These are phyloP conservation scores for Apiospora aurea DNA, from an alignment of 2,329 filamentous ascomycete genomes.

Conservation along the genomic window DNA sequence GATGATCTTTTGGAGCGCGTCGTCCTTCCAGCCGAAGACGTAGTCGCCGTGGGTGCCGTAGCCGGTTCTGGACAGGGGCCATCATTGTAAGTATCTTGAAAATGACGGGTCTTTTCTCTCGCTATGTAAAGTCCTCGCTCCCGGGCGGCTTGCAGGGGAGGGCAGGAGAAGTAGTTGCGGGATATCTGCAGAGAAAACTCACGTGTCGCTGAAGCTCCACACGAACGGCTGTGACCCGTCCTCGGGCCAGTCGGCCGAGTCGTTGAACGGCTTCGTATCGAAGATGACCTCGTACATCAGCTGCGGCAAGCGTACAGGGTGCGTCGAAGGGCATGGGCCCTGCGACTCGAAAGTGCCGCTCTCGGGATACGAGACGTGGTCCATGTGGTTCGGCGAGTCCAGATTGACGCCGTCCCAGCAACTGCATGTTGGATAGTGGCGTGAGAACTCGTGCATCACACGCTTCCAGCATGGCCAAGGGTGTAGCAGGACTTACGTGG, in stretches of 20 bases:
- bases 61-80: slow-evolving; percentile 37
- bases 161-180: no score
- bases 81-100: background rate
- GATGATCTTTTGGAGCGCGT: slow-evolving; percentile 25
- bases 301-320: slow-evolving; percentile 45
- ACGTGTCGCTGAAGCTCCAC: slow-evolving; percentile 46
- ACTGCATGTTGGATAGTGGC: slow-evolving; percentile 32
- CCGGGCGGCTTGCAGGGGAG: background rate
- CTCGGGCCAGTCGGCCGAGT: slow-evolving; percentile 43
- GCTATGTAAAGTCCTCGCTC: background rate
- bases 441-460: no score
- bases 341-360: slow-evolving; percentile 38
- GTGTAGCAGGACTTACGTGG: background rate
- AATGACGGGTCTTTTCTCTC: no score
- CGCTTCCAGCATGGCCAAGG: no score
- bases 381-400: slow-evolving; percentile 31
- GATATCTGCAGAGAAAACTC: background rate
- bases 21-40: slow-evolving; percentile 27
- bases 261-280: slow-evolving; percentile 44
- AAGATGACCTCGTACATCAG: slow-evolving; percentile 52
- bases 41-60: slow-evolving; percentile 38
- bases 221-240: slow-evolving; percentile 43
- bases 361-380: slow-evolving; percentile 51
- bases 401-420: slow-evolving; percentile 33
- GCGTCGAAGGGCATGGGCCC: slow-evolving; percentile 59